Conservation (phyloP, 805 yeast genomes). For the Starmera amethionina region DNA sequence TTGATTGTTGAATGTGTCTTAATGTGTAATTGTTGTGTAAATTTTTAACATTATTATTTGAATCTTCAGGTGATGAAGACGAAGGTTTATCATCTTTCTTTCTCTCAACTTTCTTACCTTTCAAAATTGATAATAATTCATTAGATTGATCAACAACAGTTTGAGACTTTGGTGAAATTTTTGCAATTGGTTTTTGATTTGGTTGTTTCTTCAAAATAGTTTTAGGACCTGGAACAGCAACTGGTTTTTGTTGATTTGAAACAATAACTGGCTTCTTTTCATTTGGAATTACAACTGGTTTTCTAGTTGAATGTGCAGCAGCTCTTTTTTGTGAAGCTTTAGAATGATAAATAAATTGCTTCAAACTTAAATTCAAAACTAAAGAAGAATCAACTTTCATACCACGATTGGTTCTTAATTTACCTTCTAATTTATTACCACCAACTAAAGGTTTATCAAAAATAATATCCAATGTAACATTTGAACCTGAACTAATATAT, state of each 20-base stretch:
- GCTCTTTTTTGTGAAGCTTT: slow-evolving; percentile 39
- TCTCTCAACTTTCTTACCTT: slow-evolving; percentile 19
- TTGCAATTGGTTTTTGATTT: not conserved
- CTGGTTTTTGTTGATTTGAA: not conserved
- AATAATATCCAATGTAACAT: slow-evolving; percentile 56
- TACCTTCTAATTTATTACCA: slow-evolving; percentile 75
- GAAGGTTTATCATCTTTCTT: slow-evolving; percentile 2
- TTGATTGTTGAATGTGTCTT: slow-evolving; percentile 14
- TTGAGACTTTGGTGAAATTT: slow-evolving; percentile 2
- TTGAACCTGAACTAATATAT: slow-evolving; percentile 48
- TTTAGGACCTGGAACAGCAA: not conserved
- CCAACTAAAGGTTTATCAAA: slow-evolving; percentile 80
- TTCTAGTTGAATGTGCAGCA: slow-evolving; percentile 1
- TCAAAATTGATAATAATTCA: slow-evolving; percentile 36
- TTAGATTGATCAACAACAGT: slow-evolving; percentile 24
- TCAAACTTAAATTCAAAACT: slow-evolving; percentile 65
- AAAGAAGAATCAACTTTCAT: slow-evolving; percentile 72
- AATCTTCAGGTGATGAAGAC: slow-evolving; percentile 8
- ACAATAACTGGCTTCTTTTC: not conserved
- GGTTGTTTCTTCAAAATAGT: not conserved
- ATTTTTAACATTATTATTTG: slow-evolving; percentile 20
- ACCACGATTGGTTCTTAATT: slow-evolving; percentile 72
- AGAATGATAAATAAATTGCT: slow-evolving; percentile 70
- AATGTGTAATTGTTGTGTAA: slow-evolving; percentile 8
- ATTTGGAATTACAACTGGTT: not conserved